Percentiles rank a stretch among this genome's conserved stretches.
Evolutionary conservation across 2,329 filamentous ascomycete species (phyloP).

Genomic region (Anisogramma anomala): DNA sequence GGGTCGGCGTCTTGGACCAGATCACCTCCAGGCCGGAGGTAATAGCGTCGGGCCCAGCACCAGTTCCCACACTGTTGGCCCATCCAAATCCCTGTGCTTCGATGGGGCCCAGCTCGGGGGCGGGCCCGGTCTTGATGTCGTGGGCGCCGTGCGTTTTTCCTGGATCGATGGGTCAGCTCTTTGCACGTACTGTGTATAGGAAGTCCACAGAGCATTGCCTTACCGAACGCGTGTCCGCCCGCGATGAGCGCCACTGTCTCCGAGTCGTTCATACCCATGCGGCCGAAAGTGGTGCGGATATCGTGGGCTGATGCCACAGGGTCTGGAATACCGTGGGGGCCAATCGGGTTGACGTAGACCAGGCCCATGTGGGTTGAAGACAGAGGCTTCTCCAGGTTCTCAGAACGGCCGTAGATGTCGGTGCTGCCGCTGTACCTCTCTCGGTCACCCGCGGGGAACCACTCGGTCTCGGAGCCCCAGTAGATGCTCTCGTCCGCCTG

Average conservation of each 20-base stretch:
- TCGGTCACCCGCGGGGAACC: conserved; percentile 53
- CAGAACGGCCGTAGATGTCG: conserved; percentile 40
- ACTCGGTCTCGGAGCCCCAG: conserved; percentile 64
- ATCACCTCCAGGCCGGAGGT: conserved; percentile 63
- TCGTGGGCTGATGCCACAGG: conserved; percentile 57
- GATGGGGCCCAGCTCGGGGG: conserved; percentile 50
- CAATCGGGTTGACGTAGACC: conserved; percentile 75
- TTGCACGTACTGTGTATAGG: too few relatives aligned
- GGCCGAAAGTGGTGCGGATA: conserved; percentile 62
- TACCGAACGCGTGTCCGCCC: conserved; percentile 63
- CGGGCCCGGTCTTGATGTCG: conserved; percentile 45
- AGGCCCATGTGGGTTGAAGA: conserved; percentile 62
- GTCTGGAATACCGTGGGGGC: conserved; percentile 61
- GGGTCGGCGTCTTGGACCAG: conserved; percentile 61
- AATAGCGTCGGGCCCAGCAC: conserved; percentile 56
- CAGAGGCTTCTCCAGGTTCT: conserved; percentile 52
- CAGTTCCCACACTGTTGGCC: conserved; percentile 48
- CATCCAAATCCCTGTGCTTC: conserved; percentile 59
- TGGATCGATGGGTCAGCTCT: background rate
- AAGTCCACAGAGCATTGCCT: background rate
- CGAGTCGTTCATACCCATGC: conserved; percentile 76
- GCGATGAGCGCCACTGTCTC: conserved; percentile 72
- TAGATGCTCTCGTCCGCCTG: conserved; percentile 63
- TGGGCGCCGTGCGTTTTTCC: conserved; percentile 61
- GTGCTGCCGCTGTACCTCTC: conserved; percentile 45